Percentiles rank a stretch among this genome's conserved stretches.
phyloP scores from a whole-genome alignment of 2,329 filamentous ascomycete genomes.

The Colletotrichum orbiculare region DNA sequence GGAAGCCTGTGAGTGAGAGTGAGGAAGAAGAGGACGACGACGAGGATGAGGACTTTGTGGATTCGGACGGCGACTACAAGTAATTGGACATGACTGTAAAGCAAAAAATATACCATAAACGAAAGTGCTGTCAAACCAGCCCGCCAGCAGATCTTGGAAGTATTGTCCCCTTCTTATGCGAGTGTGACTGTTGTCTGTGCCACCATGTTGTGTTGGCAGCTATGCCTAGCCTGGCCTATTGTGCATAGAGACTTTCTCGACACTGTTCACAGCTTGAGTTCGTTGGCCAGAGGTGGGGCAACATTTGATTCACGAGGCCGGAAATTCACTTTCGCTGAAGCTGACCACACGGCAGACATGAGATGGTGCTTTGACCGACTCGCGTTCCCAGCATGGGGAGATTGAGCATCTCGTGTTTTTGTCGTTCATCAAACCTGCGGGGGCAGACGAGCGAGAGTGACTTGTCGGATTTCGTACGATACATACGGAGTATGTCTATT shows the following conservation, averaged over 20 bases:
- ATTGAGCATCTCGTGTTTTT: background rate
- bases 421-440: too few species aligned
- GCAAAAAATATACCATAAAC: too few species aligned
- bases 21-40: constrained; percentile 32
- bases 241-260: constrained; percentile 1
- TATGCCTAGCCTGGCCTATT: background rate
- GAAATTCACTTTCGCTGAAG: constrained; percentile 1
- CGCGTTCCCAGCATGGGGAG: too few species aligned
- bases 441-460: too few species aligned
- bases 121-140: background rate
- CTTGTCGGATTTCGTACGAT: too few species aligned
- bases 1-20: constrained; percentile 13
- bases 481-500: too few species aligned
- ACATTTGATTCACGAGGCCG: background rate
- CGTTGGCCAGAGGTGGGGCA: constrained; percentile 3
- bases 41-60: constrained; percentile 19
- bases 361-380: background rate
- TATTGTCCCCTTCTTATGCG: background rate
- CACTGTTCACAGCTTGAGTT: background rate
- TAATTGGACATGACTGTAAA: background rate
- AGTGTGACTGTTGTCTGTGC: background rate
- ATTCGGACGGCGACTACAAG: constrained; percentile 30
- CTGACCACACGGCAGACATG: constrained; percentile 11
- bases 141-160: background rate
- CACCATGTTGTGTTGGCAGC: background rate